Evolutionary conservation across 2,329 filamentous ascomycete genomes (phyloP), one percentile per base, ranked within the genome.

Genomic region (Ophiostoma montium): DNA sequence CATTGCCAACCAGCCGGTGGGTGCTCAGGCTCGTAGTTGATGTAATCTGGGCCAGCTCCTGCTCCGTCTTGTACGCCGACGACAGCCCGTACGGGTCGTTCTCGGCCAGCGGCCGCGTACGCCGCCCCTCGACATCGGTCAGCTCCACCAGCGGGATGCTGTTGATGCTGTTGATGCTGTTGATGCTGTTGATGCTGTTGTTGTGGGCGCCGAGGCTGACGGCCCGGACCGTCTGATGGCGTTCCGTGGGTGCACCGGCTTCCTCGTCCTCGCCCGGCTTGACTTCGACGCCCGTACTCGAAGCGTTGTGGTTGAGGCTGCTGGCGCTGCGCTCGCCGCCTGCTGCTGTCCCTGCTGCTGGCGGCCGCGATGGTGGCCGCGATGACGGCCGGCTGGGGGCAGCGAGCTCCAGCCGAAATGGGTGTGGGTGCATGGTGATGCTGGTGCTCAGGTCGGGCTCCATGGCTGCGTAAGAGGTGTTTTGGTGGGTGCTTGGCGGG

Each of bases 11-110:
- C 7, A 82, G 78, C 8, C 84, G 84, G 2, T 23, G 42, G 9
- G 42, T 19, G n/a, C 10, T 33, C 23, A 27, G 23, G 42, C 11
- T 33, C 11, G 80, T 84, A 62, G 94, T 94, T 50, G 87, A 82
- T 54, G 79, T 78, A 63, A 94, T 90, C 57, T 76, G 71, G 33
- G 80, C 75, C 55, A 95, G 78, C 62, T 95, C 86, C 16, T 74
- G 76, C 30, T 79, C 70, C 18, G 83, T 80, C 68, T 95, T 96
- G 63, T 92, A 77, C 48, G 78, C 80, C 2, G 77, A 76, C 1
- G 84, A 79, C 4, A 96, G 79, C 49, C 81, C 78, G 65, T 87
- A 92, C 0, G 90, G 90, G 58, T 96, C 90, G 59, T 78, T 83
- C 55, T 81, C 78, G 23, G 65, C 63, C 18, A 71, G 76, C 58